Evolutionary conservation across 176 grass and related monocot species (phyloP).

Genomic region (Bothriochloa decipiens): DNA sequence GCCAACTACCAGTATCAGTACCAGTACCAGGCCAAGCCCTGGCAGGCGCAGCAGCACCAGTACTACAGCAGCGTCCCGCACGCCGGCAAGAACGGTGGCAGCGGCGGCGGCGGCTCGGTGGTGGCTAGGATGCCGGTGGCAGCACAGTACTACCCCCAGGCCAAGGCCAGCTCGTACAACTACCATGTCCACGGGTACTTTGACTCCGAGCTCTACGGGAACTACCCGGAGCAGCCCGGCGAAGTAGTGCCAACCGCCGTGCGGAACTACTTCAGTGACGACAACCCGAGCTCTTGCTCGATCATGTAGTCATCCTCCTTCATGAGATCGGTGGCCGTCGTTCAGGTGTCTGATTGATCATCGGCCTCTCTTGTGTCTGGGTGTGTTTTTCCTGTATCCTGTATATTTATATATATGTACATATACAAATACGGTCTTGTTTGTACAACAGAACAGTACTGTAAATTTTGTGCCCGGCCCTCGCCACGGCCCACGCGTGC

Average conservation of each 20-base stretch:
- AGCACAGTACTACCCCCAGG: background rate
- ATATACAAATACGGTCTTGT: background rate
- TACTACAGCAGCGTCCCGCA: constrained; percentile 14
- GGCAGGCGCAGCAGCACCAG: background rate
- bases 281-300: constrained; percentile 72
- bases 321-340: background rate
- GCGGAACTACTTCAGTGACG: constrained; percentile 70
- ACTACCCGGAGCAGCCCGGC: constrained; percentile 33
- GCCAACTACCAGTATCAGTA: constrained; percentile 25
- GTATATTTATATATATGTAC: background rate
- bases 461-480: background rate
- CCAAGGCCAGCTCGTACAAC: constrained; percentile 67
- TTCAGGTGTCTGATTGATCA: background rate
- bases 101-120: background rate
- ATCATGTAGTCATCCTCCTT: constrained; percentile 54
- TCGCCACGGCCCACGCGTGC: too few relatives aligned
- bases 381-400: background rate
- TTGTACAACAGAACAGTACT: background rate
- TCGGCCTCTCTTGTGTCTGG: background rate
- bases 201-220: constrained; percentile 51
- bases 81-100: background rate
- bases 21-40: constrained; percentile 5
- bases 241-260: constrained; percentile 38
- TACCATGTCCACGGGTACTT: constrained; percentile 75
- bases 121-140: background rate